A percentile compares a stretch with the other conserved stretches of the same genome.
phyloP scores from a whole-genome alignment of 169 alveolate genomes.

The Theileria sp. region DNA sequence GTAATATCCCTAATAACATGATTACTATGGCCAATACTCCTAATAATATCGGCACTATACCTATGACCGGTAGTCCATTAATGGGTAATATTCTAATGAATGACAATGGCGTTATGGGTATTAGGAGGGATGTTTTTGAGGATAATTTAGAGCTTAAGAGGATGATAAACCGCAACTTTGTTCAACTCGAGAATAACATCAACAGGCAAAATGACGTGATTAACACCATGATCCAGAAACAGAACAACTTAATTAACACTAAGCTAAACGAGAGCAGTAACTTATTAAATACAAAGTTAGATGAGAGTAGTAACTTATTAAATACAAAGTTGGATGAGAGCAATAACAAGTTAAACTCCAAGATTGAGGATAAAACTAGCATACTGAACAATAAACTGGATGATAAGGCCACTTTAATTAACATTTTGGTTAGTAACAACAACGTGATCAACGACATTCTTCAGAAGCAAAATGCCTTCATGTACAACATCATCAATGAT shows the following conservation, averaged over 20 bases:
- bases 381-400: background rate
- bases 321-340: background rate
- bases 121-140: background rate
- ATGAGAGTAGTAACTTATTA: slow-evolving; percentile 4
- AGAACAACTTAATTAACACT: background rate
- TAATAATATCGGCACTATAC: background rate
- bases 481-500: background rate
- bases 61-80: background rate
- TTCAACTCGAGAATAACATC: background rate
- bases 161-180: background rate
- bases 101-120: background rate
- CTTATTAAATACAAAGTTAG: background rate
- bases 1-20: background rate
- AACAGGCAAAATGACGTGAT: slow-evolving; percentile 11
- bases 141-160: background rate
- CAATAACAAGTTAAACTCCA: slow-evolving; percentile 24
- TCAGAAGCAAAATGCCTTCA: slow-evolving; percentile 2
- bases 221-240: background rate
- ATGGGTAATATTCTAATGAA: background rate
- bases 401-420: background rate
- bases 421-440: background rate
- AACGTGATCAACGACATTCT: background rate
- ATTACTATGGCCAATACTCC: background rate
- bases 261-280: background rate
- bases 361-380: background rate